These are phyloP conservation scores for Colletotrichum tanaceti DNA, from an alignment of 2,329 filamentous ascomycete species.

Conservation along the genomic window DNA sequence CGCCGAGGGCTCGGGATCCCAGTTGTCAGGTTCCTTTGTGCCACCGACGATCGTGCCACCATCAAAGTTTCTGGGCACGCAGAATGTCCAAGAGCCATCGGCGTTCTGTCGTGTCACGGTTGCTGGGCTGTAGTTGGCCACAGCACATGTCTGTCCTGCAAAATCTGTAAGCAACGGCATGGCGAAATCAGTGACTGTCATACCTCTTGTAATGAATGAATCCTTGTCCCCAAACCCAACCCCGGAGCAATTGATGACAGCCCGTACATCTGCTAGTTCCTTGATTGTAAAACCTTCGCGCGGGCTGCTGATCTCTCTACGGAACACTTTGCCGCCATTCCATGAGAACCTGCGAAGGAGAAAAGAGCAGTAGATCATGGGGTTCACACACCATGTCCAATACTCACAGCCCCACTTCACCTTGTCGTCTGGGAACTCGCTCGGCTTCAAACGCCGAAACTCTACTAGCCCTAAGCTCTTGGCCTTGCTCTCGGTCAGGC, in stretches of 20 bases:
- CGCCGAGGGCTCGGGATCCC: constrained; percentile 60
- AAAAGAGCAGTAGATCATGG: constrained; percentile 65
- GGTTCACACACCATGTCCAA: constrained; percentile 65
- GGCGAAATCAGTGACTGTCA: constrained; percentile 16
- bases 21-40: constrained; percentile 71
- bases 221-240: constrained; percentile 56
- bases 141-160: constrained; percentile 59
- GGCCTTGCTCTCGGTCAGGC: constrained; percentile 50
- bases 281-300: constrained; percentile 53
- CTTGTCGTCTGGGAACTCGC: constrained; percentile 55
- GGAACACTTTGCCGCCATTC: constrained; percentile 51
- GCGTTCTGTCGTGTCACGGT: constrained; percentile 70
- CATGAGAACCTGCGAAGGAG: constrained; percentile 56
- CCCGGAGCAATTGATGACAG: constrained; percentile 60
- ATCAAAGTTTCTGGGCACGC: constrained; percentile 69
- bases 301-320: constrained; percentile 51
- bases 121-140: constrained; percentile 52
- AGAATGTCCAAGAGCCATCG: constrained; percentile 73
- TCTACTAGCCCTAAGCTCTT: constrained; percentile 50
- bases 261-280: constrained; percentile 45
- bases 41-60: constrained; percentile 75
- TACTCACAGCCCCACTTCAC: constrained; percentile 63
- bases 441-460: constrained; percentile 51
- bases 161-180: background rate
- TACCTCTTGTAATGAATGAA: constrained; percentile 58